Evolutionary conservation across 768 basidiomycete genomes (phyloP), one percentile per base, ranked within the genome.

Genomic region (Agaricus sinodeliciosus): DNA sequence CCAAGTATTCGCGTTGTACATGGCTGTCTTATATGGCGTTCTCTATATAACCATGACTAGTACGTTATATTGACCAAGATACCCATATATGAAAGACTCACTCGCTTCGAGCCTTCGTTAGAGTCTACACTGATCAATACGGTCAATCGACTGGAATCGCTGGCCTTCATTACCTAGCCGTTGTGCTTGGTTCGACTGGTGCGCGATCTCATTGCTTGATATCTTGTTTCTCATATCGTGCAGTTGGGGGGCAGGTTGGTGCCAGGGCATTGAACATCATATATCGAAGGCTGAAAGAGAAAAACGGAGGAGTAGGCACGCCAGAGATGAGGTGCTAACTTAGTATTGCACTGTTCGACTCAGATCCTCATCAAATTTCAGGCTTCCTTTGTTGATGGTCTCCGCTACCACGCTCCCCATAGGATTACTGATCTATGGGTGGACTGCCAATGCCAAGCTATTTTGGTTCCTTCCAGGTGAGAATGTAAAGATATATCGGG

Each of bases 381-480:
- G 66, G 44, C 59, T 70, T 18, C 65, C 65, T 28, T 55, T 69
- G 12, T 60, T 73, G n/a, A 77, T 82, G 72, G 66, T 79, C 16
- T 65, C 76, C 4, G 78, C 75, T 0, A 74, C 72, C 3, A 60
- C 78, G 6, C 70, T 87, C 12, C 84, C 86, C 0, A 67, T 79
- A 27, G 84, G 84, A 0, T 66, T 85, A 27, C 64, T 86, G 39
- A 75, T 87, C 27, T 72, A 79, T 43, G 84, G 85, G 3, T 87
- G 84, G 82, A 71, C 78, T 1, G 75, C 78, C 2, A 67, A 81
- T 51, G 64, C 71, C 0, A 65, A 66, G 39, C 61, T 78, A 0
- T 74, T 73, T 56, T 88, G 85, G 85, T 72, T 87, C 50, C 72
- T 72, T 3, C 74, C 80, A 9, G 79, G 81, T 79, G 53, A 55